Evolutionary conservation across 768 basidiomycete genomes (phyloP), one percentile per base, ranked within the genome.

Genomic region (Lentinula sp.): DNA sequence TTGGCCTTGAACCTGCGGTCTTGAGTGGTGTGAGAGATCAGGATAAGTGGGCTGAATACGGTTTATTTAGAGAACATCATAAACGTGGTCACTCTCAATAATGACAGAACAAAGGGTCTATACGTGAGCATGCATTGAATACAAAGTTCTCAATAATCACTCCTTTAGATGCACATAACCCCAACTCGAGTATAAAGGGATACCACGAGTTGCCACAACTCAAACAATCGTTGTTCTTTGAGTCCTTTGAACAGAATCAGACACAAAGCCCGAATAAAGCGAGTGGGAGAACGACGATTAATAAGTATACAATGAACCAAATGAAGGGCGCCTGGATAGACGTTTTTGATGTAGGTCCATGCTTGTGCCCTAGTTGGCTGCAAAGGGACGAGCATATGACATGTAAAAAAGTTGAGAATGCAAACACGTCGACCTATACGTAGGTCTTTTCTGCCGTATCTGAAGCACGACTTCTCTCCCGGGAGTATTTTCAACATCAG

Each of bases 41-140:
- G 7, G 41, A 43, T 56, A 45, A 41, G 55, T 56, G 37, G 55
- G 37, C 55, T 33, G 55, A 56, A 56, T 41, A 41, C 55, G 55
- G 37, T 56, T 56, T 56, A 56, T 56, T 56, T 18, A 42, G 20
- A 20, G 37, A 42, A 56, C 42, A 56, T 56, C 55, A 56, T 56
- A 56, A 56, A 56, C 55, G 55, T 56, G 55, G n/a, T 56, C 23
- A 16, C 39, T 56, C 13, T 56, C 41, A 56, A 56, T 43, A n/a
- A 43, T 43, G 55, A 41, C 54, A 42, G 54, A 23, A 56, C 55
- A 56, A 56, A 56, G 54, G 23, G 49, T 51, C 28, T 23, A 41
- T 8, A 56, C 55, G 39, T 32, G 55, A 42, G 55, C 23, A 42
- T 32, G 23, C 28, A 28, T n/a, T 56, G 55, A 56, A 56, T 41